Conservation (phyloP, 2,329 filamentous ascomycete species). For the Penicillium sp. region DNA sequence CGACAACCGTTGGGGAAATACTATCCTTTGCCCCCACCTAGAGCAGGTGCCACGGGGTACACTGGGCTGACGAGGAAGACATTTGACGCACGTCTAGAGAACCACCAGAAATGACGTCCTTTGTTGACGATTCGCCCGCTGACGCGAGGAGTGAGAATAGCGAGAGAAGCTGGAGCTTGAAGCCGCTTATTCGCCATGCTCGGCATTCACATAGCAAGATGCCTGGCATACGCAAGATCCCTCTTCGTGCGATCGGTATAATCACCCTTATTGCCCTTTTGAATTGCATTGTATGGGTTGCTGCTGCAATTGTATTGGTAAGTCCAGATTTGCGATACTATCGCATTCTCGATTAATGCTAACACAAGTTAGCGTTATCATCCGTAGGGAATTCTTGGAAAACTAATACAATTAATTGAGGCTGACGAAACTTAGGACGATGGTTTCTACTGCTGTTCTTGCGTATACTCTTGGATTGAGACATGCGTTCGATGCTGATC, state of each 20-base stretch:
- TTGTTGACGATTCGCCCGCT: neutral
- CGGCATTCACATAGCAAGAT: slow-evolving; percentile 51
- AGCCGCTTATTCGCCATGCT: slow-evolving; percentile 37
- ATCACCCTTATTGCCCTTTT: slow-evolving; percentile 53
- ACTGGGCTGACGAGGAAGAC: neutral
- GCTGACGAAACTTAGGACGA: slow-evolving; percentile 41
- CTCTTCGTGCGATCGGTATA: slow-evolving; percentile 57
- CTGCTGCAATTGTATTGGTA: slow-evolving; percentile 57
- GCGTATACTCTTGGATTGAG: slow-evolving; percentile 86
- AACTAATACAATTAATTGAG: neutral
- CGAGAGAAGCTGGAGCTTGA: slow-evolving; percentile 29
- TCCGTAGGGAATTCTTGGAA: slow-evolving; percentile 28
- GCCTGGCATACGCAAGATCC: slow-evolving; percentile 56
- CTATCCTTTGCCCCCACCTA: neutral
- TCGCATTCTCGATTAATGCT: neutral
- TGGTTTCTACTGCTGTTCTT: slow-evolving; percentile 77
- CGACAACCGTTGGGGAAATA: neutral
- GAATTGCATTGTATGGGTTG: slow-evolving; percentile 59
- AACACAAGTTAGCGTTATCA: slow-evolving; percentile 32
- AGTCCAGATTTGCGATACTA: slow-evolving; percentile 10
- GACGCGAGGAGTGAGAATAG: slow-evolving; percentile 9
- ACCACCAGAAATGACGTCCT: neutral
- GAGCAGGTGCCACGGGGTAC: neutral
- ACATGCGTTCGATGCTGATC: slow-evolving; percentile 97
- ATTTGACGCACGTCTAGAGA: neutral